phyloP scores from a whole-genome alignment of 148 eudicot genomes.

The Limonium bicolor region DNA sequence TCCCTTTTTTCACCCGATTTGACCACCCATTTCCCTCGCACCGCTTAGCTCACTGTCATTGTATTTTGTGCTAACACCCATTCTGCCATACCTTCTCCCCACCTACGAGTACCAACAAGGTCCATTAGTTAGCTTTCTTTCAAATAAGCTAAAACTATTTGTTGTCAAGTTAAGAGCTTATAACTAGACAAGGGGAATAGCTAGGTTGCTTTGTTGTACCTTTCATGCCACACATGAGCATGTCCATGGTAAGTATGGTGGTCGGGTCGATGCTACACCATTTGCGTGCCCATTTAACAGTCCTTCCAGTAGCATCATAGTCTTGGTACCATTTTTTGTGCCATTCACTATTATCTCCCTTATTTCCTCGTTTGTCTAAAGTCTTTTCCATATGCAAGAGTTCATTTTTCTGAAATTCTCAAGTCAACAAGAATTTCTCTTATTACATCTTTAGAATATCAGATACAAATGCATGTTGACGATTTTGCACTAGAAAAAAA shows the following conservation, averaged over 20 bases:
- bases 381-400: slow-evolving; percentile 56
- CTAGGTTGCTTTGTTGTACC: slow-evolving; percentile 16
- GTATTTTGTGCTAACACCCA: slow-evolving; percentile 68
- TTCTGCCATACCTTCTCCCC: slow-evolving; percentile 90
- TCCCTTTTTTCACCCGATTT: slow-evolving; percentile 99
- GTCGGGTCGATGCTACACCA: slow-evolving; percentile 81
- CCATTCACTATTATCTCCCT: slow-evolving; percentile 60
- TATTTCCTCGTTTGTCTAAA: slow-evolving; percentile 90
- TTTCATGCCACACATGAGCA: slow-evolving; percentile 94
- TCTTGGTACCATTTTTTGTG: slow-evolving; percentile 77
- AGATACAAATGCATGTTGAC: too few species aligned
- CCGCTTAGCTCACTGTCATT: slow-evolving; percentile 95
- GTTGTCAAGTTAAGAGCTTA: neutral
- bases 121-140: neutral
- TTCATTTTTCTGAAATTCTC: slow-evolving; percentile 34
- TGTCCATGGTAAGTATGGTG: slow-evolving; percentile 67
- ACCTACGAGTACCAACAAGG: slow-evolving; percentile 30
- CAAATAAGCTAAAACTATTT: neutral
- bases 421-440: too few species aligned
- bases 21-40: slow-evolving; percentile 70
- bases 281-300: slow-evolving; percentile 92
- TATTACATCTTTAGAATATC: too few species aligned
- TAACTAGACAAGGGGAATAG: neutral
- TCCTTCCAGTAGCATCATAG: slow-evolving; percentile 61
- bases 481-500: too few species aligned